Percentiles rank a stretch among this genome's conserved stretches.
Conservation (phyloP, 2,329 filamentous ascomycete species). For the Fusarium palustre region DNA sequence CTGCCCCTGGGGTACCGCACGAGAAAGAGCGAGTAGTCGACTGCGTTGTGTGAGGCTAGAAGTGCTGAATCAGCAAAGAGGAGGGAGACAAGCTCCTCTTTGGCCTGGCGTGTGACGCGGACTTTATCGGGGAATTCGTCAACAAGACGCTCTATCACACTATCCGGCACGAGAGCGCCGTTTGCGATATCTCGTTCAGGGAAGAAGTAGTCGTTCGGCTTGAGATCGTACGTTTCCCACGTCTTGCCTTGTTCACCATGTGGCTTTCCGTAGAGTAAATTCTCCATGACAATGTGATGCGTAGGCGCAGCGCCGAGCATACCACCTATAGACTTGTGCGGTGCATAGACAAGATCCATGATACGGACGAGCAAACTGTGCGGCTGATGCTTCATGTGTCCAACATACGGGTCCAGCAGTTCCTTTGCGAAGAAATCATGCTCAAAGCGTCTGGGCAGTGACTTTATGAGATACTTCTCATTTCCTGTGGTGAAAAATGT, state of each 20-base stretch:
- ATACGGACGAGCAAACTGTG: constrained; percentile 76
- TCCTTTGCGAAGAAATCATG: constrained; percentile 76
- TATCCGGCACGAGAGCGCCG: constrained; percentile 71
- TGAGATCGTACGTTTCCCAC: constrained; percentile 81
- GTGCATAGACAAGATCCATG: constrained; percentile 73
- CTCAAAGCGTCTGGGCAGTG: constrained; percentile 75
- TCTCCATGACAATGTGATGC: constrained; percentile 84
- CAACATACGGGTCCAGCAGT: constrained; percentile 71
- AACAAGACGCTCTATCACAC: constrained; percentile 72
- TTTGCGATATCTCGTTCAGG: constrained; percentile 78
- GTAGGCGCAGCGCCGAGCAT: constrained; percentile 71
- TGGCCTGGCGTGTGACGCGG: constrained; percentile 65
- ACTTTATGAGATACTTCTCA: constrained; percentile 77
- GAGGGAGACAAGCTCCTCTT: constrained; percentile 65
- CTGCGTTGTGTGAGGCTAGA: constrained; percentile 71
- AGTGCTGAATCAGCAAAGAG: constrained; percentile 73
- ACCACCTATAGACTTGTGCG: constrained; percentile 68
- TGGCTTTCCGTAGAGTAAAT: constrained; percentile 72
- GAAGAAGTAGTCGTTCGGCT: constrained; percentile 80
- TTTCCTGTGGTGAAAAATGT: constrained; percentile 78
- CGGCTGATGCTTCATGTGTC: constrained; percentile 71
- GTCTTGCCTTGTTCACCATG: constrained; percentile 51
- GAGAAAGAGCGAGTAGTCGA: constrained; percentile 81
- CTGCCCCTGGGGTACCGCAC: constrained; percentile 59
- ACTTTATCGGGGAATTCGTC: constrained; percentile 77